These are phyloP conservation scores for Cicer pinnatifidum DNA, from an alignment of 306 rosid species.

Conservation along the genomic window DNA sequence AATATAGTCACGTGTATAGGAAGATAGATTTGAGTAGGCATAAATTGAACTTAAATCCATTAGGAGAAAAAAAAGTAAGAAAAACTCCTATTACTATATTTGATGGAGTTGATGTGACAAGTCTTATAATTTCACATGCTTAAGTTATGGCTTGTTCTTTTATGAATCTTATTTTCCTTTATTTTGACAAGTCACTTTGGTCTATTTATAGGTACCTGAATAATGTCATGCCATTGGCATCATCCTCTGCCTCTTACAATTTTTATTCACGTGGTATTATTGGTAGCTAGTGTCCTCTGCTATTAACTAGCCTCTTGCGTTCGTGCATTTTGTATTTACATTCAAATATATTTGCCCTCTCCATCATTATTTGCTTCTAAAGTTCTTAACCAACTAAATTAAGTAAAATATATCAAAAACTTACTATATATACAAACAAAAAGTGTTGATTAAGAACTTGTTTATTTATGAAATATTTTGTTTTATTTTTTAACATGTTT, in stretches of 20 bases:
- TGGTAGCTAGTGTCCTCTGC: neutral
- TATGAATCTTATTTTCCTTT: neutral
- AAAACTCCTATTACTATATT: neutral
- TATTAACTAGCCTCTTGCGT: neutral
- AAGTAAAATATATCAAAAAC: neutral
- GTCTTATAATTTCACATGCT: slow-evolving; percentile 2
- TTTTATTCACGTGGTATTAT: neutral
- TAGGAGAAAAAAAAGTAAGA: neutral
- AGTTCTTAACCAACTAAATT: neutral
- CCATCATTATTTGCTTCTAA: neutral
- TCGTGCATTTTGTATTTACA: slow-evolving; percentile 14
- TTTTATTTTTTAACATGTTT: no score
- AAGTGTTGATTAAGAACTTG: no score
- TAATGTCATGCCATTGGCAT: slow-evolving; percentile 5
- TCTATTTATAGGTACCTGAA: slow-evolving; percentile 1
- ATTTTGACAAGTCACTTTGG: slow-evolving; percentile 14
- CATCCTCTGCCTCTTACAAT: neutral
- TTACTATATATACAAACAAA: neutral
- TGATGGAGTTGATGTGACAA: slow-evolving; percentile 15
- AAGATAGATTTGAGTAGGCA: neutral
- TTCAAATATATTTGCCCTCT: neutral
- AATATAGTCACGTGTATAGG: slow-evolving; percentile 24
- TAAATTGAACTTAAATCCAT: neutral
- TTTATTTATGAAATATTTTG: no score
- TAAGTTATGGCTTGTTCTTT: neutral